Evolutionary conservation across 2,329 filamentous ascomycete genomes (phyloP), one percentile per base, ranked within the genome.

Genomic region (Capronia epimyces): DNA sequence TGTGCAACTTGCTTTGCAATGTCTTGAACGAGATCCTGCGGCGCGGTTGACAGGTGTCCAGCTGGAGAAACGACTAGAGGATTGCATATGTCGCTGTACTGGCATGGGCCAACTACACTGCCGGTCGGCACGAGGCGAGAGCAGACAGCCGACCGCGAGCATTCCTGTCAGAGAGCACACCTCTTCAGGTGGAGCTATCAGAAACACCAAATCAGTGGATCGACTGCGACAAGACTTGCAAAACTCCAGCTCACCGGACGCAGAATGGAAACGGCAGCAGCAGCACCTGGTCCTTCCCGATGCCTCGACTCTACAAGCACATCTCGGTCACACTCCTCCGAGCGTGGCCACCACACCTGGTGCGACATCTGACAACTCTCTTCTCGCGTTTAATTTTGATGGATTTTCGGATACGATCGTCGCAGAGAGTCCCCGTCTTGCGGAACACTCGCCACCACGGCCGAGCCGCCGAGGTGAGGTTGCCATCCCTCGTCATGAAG

Each of bases 41-140:
- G 59, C 56, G 7, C 60, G 70, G 3, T 65, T 67, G 4, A 58
- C 58, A 2, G 68, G 67, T 12, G 55, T 58, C 2, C 58, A 65
- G 2, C 65, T 71, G 3, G 61, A 66, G 49, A 31, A 51, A 12
- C 51, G 56, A 43, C 57, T 65, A 24, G 55, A 54, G 27, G 58
- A 58, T 13, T 56, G 59, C 21, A 63, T 65, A 32, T 43, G 50
- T 18, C 58, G 55, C 69, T 71, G 46, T 81, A 79, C 58, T 4
- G 39, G 46, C 21, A 36, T 58, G 5, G n/a, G 32, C 7, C 43
- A 39, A n/a, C 49, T 59, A 15, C 58, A 60, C 40, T 60, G 58
- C 43, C 43, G 37, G n/a, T 29, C 44, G 16, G 45, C 45, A 39
- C 18, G 29, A 20, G 18, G n/a, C 18, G 32, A 49, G 32, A 42